phyloP scores from a whole-genome alignment of 192 early-diverging fungal species.

The Gamsiella multidivaricata region DNA sequence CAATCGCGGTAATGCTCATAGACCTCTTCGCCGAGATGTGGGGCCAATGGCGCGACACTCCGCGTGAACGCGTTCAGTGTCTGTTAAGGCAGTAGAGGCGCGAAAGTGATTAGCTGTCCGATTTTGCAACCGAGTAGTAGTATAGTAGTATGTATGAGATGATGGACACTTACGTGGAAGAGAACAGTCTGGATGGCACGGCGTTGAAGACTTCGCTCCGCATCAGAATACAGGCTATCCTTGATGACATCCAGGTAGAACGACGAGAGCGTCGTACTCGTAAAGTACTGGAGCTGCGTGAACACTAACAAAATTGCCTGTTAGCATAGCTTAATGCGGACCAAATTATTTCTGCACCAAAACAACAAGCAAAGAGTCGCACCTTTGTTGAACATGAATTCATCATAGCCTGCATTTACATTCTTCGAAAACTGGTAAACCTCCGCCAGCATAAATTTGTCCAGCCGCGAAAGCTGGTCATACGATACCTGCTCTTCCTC shows the following conservation, averaged over 20 bases:
- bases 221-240: conserved; percentile 77
- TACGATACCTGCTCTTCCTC: conserved; percentile 58
- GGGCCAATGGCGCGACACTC: conserved; percentile 72
- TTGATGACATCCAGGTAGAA: conserved; percentile 87
- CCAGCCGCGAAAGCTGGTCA: conserved; percentile 62
- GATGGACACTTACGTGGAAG: conserved; percentile 59
- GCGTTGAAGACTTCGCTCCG: conserved; percentile 53
- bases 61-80: conserved; percentile 71
- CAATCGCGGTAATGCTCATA: conserved; percentile 68
- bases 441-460: conserved; percentile 74
- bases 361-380: neutral
- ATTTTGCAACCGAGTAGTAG: too few species aligned
- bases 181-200: conserved; percentile 74
- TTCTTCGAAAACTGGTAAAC: conserved; percentile 68
- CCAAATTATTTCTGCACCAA: neutral
- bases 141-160: too few species aligned
- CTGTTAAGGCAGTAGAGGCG: conserved; percentile 18
- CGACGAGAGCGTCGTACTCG: conserved; percentile 72
- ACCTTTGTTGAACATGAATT: conserved; percentile 72
- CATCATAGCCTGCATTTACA: conserved; percentile 67
- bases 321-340: neutral
- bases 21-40: conserved; percentile 78
- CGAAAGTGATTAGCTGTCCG: neutral
- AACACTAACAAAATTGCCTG: conserved; percentile 54
- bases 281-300: conserved; percentile 74